Conservation (phyloP, 2,329 filamentous ascomycete genomes). For the Lachnellula subtilissima region DNA sequence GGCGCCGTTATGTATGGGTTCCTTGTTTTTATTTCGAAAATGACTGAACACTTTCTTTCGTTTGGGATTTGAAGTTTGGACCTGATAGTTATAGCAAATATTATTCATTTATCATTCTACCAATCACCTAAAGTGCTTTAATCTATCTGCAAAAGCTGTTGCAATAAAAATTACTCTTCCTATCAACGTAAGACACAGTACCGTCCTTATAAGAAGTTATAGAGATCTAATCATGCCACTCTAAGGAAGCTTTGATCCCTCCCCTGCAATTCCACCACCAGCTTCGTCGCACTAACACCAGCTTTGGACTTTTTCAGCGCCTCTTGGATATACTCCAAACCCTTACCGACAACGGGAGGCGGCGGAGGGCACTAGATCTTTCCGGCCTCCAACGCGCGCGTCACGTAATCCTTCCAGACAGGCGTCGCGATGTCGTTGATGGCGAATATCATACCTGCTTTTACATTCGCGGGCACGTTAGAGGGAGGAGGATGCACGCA, state of each 20-base stretch:
- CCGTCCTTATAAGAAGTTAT: too few species aligned
- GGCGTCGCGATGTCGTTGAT: constrained; percentile 22
- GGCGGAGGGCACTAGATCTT: constrained; percentile 34
- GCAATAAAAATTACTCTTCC: too few species aligned
- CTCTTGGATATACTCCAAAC: constrained; percentile 37
- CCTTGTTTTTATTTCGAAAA: too few species aligned
- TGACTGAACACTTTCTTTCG: too few species aligned
- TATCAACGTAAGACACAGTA: too few species aligned
- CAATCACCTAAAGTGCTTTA: too few species aligned
- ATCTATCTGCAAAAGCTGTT: too few species aligned
- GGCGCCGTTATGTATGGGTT: too few species aligned
- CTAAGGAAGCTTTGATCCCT: neutral
- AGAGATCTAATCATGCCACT: too few species aligned
- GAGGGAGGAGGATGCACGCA: constrained; percentile 33
- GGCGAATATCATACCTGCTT: constrained; percentile 28
- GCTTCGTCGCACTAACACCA: constrained; percentile 38
- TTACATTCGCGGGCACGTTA: constrained; percentile 26
- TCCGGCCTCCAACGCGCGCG: constrained; percentile 32
- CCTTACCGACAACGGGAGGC: constrained; percentile 35
- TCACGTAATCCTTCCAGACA: constrained; percentile 35
- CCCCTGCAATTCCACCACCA: constrained; percentile 32
- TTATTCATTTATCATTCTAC: too few species aligned
- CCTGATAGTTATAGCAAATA: too few species aligned
- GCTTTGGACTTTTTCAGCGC: constrained; percentile 33
- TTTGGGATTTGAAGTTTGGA: too few species aligned